Percentiles rank a stretch among this genome's conserved stretches.
phyloP scores from a whole-genome alignment of 192 early-diverging fungal species.

The Coemansia asiatica region DNA sequence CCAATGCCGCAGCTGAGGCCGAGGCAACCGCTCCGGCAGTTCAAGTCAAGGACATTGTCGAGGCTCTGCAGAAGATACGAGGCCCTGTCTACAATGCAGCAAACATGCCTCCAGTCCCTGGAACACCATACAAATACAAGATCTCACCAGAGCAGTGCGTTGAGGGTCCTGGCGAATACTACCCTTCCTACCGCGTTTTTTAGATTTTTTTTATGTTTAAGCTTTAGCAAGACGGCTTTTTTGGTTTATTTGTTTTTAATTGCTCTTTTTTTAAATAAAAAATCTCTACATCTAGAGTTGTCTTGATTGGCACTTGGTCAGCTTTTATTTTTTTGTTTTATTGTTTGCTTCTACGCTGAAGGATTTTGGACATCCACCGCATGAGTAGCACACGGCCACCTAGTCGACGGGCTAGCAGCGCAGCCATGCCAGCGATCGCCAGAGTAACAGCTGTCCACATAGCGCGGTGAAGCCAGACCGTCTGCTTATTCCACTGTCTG shows the following conservation, averaged over 20 bases:
- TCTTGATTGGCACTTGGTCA: neutral
- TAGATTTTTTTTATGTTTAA: conserved; percentile 8
- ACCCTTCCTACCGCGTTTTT: conserved; percentile 54
- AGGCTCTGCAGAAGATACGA: conserved; percentile 54
- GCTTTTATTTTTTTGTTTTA: neutral
- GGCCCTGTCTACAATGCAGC: conserved; percentile 56
- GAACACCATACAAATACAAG: conserved; percentile 52
- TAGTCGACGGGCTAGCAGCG: conserved; percentile 14
- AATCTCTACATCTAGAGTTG: neutral
- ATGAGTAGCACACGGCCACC: conserved; percentile 13
- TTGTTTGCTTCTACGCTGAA: neutral
- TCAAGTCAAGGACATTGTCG: conserved; percentile 45
- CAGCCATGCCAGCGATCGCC: conserved; percentile 10
- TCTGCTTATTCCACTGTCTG: conserved; percentile 38
- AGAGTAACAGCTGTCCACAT: conserved; percentile 9
- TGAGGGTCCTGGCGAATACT: conserved; percentile 54
- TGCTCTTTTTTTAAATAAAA: conserved; percentile 9
- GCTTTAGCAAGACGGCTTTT: too few species aligned
- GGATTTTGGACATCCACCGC: neutral
- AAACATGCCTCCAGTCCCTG: conserved; percentile 62
- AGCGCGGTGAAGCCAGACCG: conserved; percentile 35
- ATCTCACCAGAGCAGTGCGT: conserved; percentile 43
- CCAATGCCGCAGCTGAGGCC: conserved; percentile 6
- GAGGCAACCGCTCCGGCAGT: conserved; percentile 16
- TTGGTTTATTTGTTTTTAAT: neutral